Evolutionary conservation across 371 early-diverging fungal genomes (phyloP), one percentile per base, ranked within the genome.

Genomic region (Saksenaea oblongispora): DNA sequence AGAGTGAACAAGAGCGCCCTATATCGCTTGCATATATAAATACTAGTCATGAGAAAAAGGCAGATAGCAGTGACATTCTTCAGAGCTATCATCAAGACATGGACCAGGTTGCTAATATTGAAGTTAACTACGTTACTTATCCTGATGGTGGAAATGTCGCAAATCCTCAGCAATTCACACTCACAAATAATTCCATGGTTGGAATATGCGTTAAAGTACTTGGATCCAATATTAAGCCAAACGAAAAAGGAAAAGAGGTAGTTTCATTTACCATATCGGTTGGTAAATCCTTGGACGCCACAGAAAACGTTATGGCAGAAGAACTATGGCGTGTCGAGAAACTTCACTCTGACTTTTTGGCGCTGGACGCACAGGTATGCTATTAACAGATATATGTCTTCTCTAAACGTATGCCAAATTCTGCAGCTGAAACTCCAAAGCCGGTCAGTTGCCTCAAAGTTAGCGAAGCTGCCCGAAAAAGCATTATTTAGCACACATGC

Each of bases 311-410:
- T 0, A 56, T 66, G 62, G 58, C 64, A 5, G 69, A 73, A 41
- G 87, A 93, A 54, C 65, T 91, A 54, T 94, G 95, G 94, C 79
- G 86, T 11, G 83, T 94, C 41, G 91, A 90, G 65, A 95, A 95
- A 74, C 74, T 84, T 34, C 95, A 93, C 70, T 76, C 87, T 1
- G 93, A 95, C 67, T 89, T 95, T 72, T 67, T 91, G 22, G 63
- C 74, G 22, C 75, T 95, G 53, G 92, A 94, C 71, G 71, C 79
- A 34, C 84, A 86, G 83, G 90, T 93, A 66, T 63, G 71, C 41
- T 18, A 15, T 22, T 37, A 39, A 39, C 7, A 10, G 18, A 28
- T 18, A 3, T 9, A 13, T 5, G 27, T 37, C 22, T 39, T 55
- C 27, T 9, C n/a, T 57, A 26, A 34, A 28, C 34, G 51, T 34